Evolutionary conservation across 2,329 filamentous ascomycete genomes (phyloP), one percentile per base, ranked within the genome.

Genomic region (Emergomyces africanus): DNA sequence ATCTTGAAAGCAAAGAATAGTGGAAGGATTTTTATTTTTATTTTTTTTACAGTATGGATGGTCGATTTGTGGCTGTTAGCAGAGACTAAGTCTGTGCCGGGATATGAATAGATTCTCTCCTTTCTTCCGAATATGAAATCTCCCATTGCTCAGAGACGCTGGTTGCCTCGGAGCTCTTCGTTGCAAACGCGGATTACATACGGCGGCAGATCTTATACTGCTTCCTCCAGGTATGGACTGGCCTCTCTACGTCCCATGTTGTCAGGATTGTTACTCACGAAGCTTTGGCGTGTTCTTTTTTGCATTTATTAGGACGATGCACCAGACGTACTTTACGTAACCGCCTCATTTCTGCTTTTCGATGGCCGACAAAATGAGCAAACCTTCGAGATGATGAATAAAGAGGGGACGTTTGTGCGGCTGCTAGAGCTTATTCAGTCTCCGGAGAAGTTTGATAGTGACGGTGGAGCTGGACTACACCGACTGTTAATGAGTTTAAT

Each of bases 151-250:
- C 88, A 61, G 87, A 89, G 71, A 84, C 84, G 71, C 81, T 99
- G 42, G 78, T 95, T 60, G 79, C 86, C 57, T 90, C 90, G 70
- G 76, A 77, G 20, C 78, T 97, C 50, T 99, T 95, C 72, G 74
- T 76, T 30, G 74, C 79, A 15, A 86, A 96, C 71, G 82, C 83
- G 65, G 86, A 90, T 60, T 97, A 99, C 74, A 88, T 97, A 63
- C 88, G 92, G 63, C 88, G 84, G 50, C 94, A 97, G 76, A 90
- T 99, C 68, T 84, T 97, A 64, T 90, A 95, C 74, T 91, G 90
- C 71, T 79, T 99, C 57, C 76, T 96, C 57, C 82, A 85, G 76
- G 82, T 84, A 73, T 53, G 63, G 28, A 23, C 23, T 48, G 15
- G 15, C 25, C 3, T 44, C 23, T 35, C 54, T 56, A 9, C 39